Evolutionary conservation across 768 basidiomycete genomes (phyloP), one percentile per base, ranked within the genome.

Genomic region (Mycena rebaudengoi): DNA sequence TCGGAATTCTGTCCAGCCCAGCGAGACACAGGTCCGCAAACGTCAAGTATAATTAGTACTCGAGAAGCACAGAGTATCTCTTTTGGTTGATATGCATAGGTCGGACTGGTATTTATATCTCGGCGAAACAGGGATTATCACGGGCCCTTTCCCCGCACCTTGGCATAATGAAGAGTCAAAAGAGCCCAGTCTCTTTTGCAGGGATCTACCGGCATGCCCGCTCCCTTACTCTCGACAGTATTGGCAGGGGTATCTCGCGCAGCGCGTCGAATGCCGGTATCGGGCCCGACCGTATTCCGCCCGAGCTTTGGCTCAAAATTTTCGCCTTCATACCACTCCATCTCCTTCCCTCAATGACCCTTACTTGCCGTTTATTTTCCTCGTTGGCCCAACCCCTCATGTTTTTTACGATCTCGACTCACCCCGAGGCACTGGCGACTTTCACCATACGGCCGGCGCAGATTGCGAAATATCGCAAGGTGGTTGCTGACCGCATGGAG

Each of bases 311-410:
- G 78, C 63, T 76, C 7, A 64, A 70, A 10, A 69, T 78, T 25
- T 76, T 77, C 60, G 67, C 70, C 11, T 67, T 72, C 46, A 75
- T 80, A 56, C 68, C 69, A 18, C 21, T 66, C 21, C 30, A 65
- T 6, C 74, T 75, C 48, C 69, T 80, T 16, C 71, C 68, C 11
- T 63, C 75, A 12, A 59, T 72, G n/a, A 74, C 76, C 5, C 69
- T 75, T 40, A 70, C 73, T 32, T 79, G 74, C 54, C 70, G 70
- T 5, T 49, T 64, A 6, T 80, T 80, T 46, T 74, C 74, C 4
- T 69, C 64, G 33, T 68, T 80, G 41, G 75, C 78, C 11, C 79
- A 80, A 56, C 79, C 79, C 18, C 62, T 77, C n/a, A 69, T 80
- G 10, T 79, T 80, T 70, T 66, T 70, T 75, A 4, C 77, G 77